Evolutionary conservation across 768 basidiomycete genomes (phyloP), one percentile per base, ranked within the genome.

Genomic region (Serendipita sp.): DNA sequence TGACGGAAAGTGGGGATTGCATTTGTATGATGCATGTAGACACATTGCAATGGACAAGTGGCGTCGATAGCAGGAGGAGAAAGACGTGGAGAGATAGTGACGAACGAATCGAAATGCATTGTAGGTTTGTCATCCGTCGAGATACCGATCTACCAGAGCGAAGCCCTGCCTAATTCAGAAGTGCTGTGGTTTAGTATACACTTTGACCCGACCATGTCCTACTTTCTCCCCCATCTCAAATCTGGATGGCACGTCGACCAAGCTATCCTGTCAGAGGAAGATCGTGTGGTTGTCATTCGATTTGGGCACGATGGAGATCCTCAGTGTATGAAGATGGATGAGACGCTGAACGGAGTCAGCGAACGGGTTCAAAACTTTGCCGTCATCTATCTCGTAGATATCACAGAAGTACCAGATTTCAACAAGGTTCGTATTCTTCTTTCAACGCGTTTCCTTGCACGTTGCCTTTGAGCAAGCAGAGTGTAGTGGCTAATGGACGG

Each of bases 211-310:
- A 56, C 58, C 62, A 92, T 93, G 90, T 91, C 90, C 14, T 92
- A 91, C 65, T 90, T 91, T 71, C 81, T 92, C 13, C 88, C 89
- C 0, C 89, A 92, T 69, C 78, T 93, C 2, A 88, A 86, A 0
- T 89, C 88, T 68, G 90, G 93, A 42, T 97, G 95, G 95, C 96
- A 99, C 71, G 96, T 99, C 65, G 96, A 99, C 70, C 94, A 97
- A 71, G 92, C 96, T 5, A 98, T 99, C 73, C 90, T 96, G 67
- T 94, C 91, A 0, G 96, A 99, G 73, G 96, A 99, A 72, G 92
- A 96, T 69, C 81, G 96, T 44, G 82, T 96, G 34, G 95, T 97
- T 26, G 88, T 92, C 61, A 85, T 97, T 51, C 85, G 94, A 2
- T 98, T 97, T 70, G 95, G 94, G 0, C 89, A 92, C 70, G 93